Percentiles rank a stretch among this genome's conserved stretches.
These are phyloP conservation scores for Moniliella sp. DNA, from an alignment of 1,284 basidiomycete genomes.

Conservation along the genomic window DNA sequence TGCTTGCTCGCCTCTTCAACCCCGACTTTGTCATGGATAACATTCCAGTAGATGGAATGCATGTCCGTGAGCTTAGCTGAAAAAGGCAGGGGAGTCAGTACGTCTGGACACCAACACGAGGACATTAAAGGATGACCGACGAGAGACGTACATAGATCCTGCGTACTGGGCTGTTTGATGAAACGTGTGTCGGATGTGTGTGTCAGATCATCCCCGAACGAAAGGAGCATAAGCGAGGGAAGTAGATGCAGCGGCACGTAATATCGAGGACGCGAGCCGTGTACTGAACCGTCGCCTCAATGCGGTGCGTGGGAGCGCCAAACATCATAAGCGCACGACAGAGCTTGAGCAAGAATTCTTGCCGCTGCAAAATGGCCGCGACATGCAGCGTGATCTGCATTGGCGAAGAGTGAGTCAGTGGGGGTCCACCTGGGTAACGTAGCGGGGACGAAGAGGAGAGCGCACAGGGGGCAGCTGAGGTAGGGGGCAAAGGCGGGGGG, in stretches of 20 bases:
- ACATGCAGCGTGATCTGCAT: conserved; percentile 62
- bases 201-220: conserved; percentile 50
- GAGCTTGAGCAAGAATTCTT: conserved; percentile 74
- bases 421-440: no score
- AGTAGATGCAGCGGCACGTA: conserved; percentile 59
- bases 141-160: no score
- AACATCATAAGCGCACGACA: conserved; percentile 84
- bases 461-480: no score
- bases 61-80: no score
- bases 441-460: no score
- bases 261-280: conserved; percentile 71
- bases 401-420: no score
- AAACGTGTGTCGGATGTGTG: conserved; percentile 58
- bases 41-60: conserved; percentile 56
- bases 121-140: no score
- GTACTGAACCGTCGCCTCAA: conserved; percentile 64
- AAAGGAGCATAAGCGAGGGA: conserved; percentile 53
- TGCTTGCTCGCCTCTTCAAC: conserved; percentile 58
- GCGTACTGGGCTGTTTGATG: conserved; percentile 35
- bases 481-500: no score
- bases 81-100: no score
- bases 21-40: conserved; percentile 64
- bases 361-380: conserved; percentile 60
- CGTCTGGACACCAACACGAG: no score
- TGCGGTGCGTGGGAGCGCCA: conserved; percentile 66